Evolutionary conservation across 768 basidiomycete genomes (phyloP).

Genomic region (Russula lepida): DNA sequence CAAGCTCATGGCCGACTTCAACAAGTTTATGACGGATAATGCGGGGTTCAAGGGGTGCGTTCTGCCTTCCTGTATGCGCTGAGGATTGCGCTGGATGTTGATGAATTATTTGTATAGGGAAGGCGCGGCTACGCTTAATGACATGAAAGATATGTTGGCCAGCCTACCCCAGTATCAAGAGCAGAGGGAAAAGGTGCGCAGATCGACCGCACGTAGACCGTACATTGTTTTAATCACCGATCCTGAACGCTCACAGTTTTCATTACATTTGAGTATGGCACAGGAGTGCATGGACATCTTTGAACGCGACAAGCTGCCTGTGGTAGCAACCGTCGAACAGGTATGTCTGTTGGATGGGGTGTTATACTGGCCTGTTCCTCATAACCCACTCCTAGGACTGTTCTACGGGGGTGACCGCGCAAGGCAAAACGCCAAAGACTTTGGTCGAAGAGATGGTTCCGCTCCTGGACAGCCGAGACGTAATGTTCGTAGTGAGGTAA

Average conservation of each 20-base stretch:
- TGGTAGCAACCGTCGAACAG: conserved; percentile 87
- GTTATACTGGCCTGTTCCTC: background rate
- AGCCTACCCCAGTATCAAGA: conserved; percentile 91
- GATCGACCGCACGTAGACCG: background rate
- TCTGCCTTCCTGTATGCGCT: background rate
- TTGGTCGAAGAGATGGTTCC: conserved; percentile 99
- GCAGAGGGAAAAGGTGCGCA: conserved; percentile 78
- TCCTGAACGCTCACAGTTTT: conserved; percentile 52
- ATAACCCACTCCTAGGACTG: conserved; percentile 54
- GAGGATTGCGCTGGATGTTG: background rate
- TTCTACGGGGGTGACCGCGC: conserved; percentile 83
- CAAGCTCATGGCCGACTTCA: conserved; percentile 94
- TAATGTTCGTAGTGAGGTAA: conserved; percentile 48
- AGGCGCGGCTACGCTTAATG: conserved; percentile 81
- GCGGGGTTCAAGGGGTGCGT: conserved; percentile 86
- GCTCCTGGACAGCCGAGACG: conserved; percentile 75
- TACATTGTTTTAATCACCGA: background rate
- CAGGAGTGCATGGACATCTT: conserved; percentile 96
- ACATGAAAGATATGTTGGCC: conserved; percentile 99
- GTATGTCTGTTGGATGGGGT: conserved; percentile 28
- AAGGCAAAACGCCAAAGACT: conserved; percentile 90
- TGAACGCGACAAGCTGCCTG: conserved; percentile 75
- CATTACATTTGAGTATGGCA: conserved; percentile 93
- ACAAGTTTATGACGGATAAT: conserved; percentile 88
- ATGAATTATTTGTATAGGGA: conserved; percentile 36